Conservation (phyloP, 176 grass and related monocot genomes). For the Eragrostis curvula region DNA sequence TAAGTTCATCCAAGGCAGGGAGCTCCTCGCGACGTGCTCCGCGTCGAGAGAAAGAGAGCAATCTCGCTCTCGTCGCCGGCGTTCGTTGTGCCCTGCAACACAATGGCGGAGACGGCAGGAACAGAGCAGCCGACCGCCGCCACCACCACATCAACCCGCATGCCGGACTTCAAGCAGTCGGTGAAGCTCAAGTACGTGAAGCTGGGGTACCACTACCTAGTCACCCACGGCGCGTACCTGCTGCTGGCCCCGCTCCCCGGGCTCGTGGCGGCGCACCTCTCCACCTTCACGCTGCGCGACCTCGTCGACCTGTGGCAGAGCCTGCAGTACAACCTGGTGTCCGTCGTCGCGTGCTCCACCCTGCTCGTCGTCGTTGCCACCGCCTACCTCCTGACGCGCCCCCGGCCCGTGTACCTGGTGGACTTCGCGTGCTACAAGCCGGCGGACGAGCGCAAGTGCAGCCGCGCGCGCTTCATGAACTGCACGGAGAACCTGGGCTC, state of each 20-base stretch:
- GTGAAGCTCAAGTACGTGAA: slow-evolving; percentile 88
- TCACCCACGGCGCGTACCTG: slow-evolving; percentile 67
- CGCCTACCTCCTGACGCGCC: slow-evolving; percentile 57
- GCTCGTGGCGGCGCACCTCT: slow-evolving; percentile 56
- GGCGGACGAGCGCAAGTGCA: slow-evolving; percentile 43
- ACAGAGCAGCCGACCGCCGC: neutral
- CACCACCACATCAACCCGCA: no score
- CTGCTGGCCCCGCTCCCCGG: slow-evolving; percentile 34
- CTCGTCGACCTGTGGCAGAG: slow-evolving; percentile 41
- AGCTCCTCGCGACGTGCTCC: neutral
- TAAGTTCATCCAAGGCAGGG: neutral
- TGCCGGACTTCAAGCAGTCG: slow-evolving; percentile 64
- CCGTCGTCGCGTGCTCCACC: slow-evolving; percentile 36
- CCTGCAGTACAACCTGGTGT: slow-evolving; percentile 50
- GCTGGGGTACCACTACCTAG: slow-evolving; percentile 74
- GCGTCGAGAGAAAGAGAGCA: neutral
- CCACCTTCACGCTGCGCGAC: slow-evolving; percentile 50
- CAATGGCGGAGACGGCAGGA: slow-evolving; percentile 14
- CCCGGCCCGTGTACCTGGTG: slow-evolving; percentile 65
- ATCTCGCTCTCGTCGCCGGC: neutral
- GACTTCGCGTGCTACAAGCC: slow-evolving; percentile 81
- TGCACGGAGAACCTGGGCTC: slow-evolving; percentile 46
- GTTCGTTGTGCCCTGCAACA: neutral
- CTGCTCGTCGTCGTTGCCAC: slow-evolving; percentile 52
- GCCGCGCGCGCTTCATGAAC: slow-evolving; percentile 59